Evolutionary conservation across 1,284 basidiomycete genomes (phyloP).

Genomic region (Salmacisia buchloeana): DNA sequence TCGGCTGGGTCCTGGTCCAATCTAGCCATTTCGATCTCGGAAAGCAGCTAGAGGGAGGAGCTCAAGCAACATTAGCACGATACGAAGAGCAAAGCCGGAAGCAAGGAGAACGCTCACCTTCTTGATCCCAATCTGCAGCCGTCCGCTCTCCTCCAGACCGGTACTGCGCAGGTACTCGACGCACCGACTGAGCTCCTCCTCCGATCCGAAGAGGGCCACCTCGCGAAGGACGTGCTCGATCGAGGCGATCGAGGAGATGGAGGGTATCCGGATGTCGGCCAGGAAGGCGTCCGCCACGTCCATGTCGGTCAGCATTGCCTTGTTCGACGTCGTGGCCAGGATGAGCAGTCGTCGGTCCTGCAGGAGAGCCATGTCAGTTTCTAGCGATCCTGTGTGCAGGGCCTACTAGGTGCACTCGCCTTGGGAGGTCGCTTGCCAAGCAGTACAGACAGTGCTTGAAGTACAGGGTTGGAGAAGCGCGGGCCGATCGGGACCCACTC

Average conservation of each 20-base stretch:
- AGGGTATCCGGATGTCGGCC: constrained; percentile 76
- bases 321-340: constrained; percentile 85
- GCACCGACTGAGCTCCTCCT: constrained; percentile 61
- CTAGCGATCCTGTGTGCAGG: background rate
- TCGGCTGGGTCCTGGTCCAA: constrained; percentile 60
- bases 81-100: background rate
- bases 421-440: constrained; percentile 87
- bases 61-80: background rate
- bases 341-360: constrained; percentile 81
- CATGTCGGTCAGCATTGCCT: constrained; percentile 80
- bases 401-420: constrained; percentile 53
- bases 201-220: constrained; percentile 66
- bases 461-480: constrained; percentile 86
- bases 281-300: constrained; percentile 85
- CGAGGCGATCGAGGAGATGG: constrained; percentile 67
- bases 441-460: constrained; percentile 86
- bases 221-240: constrained; percentile 77
- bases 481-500: constrained; percentile 93
- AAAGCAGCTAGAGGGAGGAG: constrained; percentile 64
- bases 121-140: constrained; percentile 81
- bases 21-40: constrained; percentile 89
- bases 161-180: constrained; percentile 69
- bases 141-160: constrained; percentile 63
- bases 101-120: constrained; percentile 21
- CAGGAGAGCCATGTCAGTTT: background rate